A percentile compares a stretch with the other conserved stretches of the same genome.
phyloP scores from a whole-genome alignment of 2,329 filamentous ascomycete species.

The Talaromyces funiculosus region DNA sequence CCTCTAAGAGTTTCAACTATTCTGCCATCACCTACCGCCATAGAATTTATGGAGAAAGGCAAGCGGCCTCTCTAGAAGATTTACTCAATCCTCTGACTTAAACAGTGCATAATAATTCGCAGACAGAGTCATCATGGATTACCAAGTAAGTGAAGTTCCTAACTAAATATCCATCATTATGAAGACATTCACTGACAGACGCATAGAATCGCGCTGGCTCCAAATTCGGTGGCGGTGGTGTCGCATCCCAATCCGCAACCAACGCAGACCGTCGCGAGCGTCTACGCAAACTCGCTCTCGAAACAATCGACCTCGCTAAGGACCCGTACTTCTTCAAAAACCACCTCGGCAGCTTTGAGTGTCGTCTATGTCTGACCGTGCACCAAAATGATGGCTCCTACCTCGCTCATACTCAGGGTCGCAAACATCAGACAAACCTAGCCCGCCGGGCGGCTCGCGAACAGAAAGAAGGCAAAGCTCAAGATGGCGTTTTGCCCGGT shows the following conservation, averaged over 20 bases:
- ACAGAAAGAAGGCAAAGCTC: slow-evolving; percentile 73
- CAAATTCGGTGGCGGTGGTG: slow-evolving; percentile 95
- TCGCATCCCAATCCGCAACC: slow-evolving; percentile 85
- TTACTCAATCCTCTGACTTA: not conserved
- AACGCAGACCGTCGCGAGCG: slow-evolving; percentile 97
- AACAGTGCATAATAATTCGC: not conserved
- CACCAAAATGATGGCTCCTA: slow-evolving; percentile 99
- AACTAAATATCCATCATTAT: too few relatives aligned
- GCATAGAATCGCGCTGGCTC: slow-evolving; percentile 87
- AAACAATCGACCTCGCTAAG: slow-evolving; percentile 98
- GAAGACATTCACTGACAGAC: not conserved
- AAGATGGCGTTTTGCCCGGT: slow-evolving; percentile 60
- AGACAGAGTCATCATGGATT: slow-evolving; percentile 41
- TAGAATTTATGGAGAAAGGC: not conserved
- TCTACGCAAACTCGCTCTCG: slow-evolving; percentile 93
- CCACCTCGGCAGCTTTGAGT: slow-evolving; percentile 97
- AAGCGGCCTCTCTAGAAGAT: not conserved
- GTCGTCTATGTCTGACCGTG: slow-evolving; percentile 90
- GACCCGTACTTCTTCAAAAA: slow-evolving; percentile 99
- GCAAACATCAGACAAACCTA: slow-evolving; percentile 98
- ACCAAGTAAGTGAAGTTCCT: slow-evolving; percentile 36
- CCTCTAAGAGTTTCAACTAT: not conserved
- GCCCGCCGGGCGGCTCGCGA: slow-evolving; percentile 93
- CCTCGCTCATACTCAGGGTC: slow-evolving; percentile 94
- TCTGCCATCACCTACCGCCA: slow-evolving; percentile 13